These are phyloP conservation scores for Parmales sp. DNA, from an alignment of 108 stramenopile species.

Conservation along the genomic window DNA sequence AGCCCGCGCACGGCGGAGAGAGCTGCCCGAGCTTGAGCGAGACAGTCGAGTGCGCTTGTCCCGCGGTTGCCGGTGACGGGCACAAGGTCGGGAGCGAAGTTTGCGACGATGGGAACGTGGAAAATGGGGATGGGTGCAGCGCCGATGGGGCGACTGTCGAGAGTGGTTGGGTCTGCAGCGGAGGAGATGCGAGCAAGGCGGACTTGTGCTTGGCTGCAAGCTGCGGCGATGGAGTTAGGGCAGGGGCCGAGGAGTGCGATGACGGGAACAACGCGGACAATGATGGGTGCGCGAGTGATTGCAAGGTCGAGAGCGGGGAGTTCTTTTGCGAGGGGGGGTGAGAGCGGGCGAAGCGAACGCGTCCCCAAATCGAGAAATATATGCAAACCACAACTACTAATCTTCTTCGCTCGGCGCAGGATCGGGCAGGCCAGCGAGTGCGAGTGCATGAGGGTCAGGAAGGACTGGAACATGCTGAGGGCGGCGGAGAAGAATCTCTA, in stretches of 20 bases:
- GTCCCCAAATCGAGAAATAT: too few relatives aligned
- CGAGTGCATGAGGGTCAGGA: not conserved
- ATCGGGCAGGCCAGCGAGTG: not conserved
- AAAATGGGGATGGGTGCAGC: not conserved
- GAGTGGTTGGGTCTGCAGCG: not conserved
- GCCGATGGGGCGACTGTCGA: not conserved
- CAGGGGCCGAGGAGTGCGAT: not conserved
- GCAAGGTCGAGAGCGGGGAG: not conserved
- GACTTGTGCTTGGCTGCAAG: not conserved
- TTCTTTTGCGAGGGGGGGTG: not conserved
- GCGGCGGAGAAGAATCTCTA: not conserved
- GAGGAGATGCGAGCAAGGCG: too few relatives aligned
- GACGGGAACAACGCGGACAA: not conserved
- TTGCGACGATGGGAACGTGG: not conserved
- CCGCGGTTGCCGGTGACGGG: slow-evolving; percentile 1
- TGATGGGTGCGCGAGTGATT: not conserved
- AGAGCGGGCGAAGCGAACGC: too few relatives aligned
- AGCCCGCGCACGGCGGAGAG: not conserved
- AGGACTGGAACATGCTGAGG: not conserved
- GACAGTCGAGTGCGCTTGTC: not conserved
- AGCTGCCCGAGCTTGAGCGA: not conserved
- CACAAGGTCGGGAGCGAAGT: not conserved
- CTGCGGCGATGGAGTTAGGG: slow-evolving; percentile 1
- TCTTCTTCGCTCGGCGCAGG: too few relatives aligned
- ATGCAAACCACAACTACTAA: too few relatives aligned